Percentiles rank a stretch among this genome's conserved stretches.
phyloP scores from a whole-genome alignment of 1,284 basidiomycete species.

The Cryptococcus jaspeensis region DNA sequence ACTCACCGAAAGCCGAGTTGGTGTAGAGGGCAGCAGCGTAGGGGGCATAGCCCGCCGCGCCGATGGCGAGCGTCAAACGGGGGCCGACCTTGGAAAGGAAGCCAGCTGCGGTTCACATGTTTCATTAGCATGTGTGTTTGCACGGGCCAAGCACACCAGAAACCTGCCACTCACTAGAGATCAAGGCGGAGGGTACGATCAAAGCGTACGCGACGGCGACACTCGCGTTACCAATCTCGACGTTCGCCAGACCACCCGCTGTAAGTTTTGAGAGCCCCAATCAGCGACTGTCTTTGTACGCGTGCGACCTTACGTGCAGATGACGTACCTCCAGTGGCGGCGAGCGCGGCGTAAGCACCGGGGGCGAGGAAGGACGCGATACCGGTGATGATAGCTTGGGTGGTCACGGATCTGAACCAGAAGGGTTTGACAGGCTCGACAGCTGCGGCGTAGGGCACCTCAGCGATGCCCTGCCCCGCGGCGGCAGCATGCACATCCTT shows the following conservation, averaged over 20 bases:
- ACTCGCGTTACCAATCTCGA: constrained; percentile 46
- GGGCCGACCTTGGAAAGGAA: constrained; percentile 35
- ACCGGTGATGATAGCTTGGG: constrained; percentile 44
- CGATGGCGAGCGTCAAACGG: constrained; percentile 39
- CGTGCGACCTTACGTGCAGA: not conserved
- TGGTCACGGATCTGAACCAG: constrained; percentile 20
- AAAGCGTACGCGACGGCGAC: constrained; percentile 41
- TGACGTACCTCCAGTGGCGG: constrained; percentile 19
- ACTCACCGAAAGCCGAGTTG: constrained; percentile 19
- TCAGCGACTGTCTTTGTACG: not conserved
- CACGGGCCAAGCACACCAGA: not conserved
- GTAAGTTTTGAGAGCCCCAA: not conserved
- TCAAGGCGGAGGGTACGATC: constrained; percentile 44
- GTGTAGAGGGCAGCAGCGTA: constrained; percentile 45
- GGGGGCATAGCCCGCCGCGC: constrained; percentile 37
- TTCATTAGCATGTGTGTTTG: constrained; percentile 3
- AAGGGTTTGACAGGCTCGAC: constrained; percentile 6
- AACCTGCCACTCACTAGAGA: constrained; percentile 14
- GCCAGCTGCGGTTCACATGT: not conserved
- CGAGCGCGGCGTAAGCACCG: constrained; percentile 45
- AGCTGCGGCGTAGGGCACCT: not conserved
- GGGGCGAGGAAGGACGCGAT: constrained; percentile 45
- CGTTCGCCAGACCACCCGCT: constrained; percentile 28
- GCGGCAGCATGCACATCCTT: not conserved
- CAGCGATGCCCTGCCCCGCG: not conserved